Evolutionary conservation across 768 basidiomycete species (phyloP).

Genomic region (Clathrus columnatus): DNA sequence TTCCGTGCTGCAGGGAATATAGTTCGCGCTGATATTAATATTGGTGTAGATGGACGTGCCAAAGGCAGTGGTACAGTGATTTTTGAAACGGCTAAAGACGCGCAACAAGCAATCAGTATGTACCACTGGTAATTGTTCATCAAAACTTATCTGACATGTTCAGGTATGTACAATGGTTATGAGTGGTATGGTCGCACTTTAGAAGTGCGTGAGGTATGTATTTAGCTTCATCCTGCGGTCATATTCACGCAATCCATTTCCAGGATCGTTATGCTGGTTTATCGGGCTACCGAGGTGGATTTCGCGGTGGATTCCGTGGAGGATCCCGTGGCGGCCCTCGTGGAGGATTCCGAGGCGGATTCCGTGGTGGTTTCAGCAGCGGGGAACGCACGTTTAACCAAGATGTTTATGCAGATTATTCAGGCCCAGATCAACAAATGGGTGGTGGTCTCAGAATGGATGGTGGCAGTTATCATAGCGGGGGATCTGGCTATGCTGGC

Average conservation of each 20-base stretch:
- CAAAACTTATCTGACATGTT: conserved; percentile 2
- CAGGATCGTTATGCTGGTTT: conserved; percentile 87
- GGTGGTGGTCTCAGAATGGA: conserved; percentile 31
- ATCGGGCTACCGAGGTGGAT: conserved; percentile 56
- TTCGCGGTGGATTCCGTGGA: conserved; percentile 36
- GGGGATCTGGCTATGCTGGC: conserved; percentile 31
- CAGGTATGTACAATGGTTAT: conserved; percentile 94
- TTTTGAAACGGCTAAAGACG: conserved; percentile 86
- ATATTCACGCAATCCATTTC: not conserved
- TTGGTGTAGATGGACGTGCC: conserved; percentile 84
- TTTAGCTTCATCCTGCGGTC: not conserved
- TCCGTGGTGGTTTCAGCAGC: conserved; percentile 35
- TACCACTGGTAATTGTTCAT: conserved; percentile 13
- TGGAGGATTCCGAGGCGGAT: conserved; percentile 46
- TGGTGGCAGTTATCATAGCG: conserved; percentile 23
- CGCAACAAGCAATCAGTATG: conserved; percentile 84
- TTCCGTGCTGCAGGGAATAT: conserved; percentile 95
- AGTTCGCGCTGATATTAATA: conserved; percentile 91
- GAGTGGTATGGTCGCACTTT: conserved; percentile 95
- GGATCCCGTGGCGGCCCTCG: conserved; percentile 35
- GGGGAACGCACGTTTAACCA: conserved; percentile 69
- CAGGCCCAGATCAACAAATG: conserved; percentile 67
- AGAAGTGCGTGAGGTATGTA: conserved; percentile 85
- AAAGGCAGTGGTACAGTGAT: conserved; percentile 98
- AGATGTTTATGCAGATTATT: conserved; percentile 88